These are phyloP conservation scores for Arthroderma sp. DNA, from an alignment of 2,329 filamentous ascomycete genomes.

Conservation along the genomic window DNA sequence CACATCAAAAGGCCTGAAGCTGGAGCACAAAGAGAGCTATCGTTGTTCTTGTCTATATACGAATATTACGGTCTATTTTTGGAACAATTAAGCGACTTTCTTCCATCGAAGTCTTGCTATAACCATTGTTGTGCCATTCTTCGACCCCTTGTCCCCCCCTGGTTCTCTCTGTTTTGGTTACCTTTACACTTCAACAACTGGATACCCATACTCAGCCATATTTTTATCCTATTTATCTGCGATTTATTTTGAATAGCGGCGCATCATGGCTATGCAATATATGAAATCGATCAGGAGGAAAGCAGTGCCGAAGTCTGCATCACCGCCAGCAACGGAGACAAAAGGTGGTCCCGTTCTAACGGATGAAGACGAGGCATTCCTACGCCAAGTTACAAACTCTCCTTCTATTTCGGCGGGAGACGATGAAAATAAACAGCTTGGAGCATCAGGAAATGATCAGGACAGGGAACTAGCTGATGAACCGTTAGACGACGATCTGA, in stretches of 20 bases:
- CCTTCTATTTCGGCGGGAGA: neutral
- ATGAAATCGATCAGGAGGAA: constrained; percentile 34
- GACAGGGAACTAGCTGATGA: constrained; percentile 41
- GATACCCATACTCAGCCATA: neutral
- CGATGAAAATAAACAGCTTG: constrained; percentile 8
- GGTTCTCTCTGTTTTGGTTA: neutral
- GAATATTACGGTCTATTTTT: neutral
- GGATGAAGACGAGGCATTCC: constrained; percentile 49
- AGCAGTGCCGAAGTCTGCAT: constrained; percentile 19
- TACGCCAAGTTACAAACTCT: constrained; percentile 35
- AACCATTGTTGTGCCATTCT: neutral
- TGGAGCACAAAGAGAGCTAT: neutral
- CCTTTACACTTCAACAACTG: neutral
- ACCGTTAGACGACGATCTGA: constrained; percentile 30
- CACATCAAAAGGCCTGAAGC: neutral
- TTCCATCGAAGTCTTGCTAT: neutral
- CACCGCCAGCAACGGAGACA: constrained; percentile 18
- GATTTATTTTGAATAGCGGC: neutral
- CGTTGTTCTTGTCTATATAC: neutral
- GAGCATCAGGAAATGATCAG: constrained; percentile 37
- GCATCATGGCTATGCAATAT: constrained; percentile 28
- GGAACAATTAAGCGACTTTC: neutral
- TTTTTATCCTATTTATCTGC: neutral
- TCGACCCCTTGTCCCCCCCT: no score
- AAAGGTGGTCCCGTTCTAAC: constrained; percentile 42